A percentile compares a stretch with the other conserved stretches of the same genome.
These are phyloP conservation scores for Camelina hispida DNA, from an alignment of 345 rosid species.

Conservation along the genomic window DNA sequence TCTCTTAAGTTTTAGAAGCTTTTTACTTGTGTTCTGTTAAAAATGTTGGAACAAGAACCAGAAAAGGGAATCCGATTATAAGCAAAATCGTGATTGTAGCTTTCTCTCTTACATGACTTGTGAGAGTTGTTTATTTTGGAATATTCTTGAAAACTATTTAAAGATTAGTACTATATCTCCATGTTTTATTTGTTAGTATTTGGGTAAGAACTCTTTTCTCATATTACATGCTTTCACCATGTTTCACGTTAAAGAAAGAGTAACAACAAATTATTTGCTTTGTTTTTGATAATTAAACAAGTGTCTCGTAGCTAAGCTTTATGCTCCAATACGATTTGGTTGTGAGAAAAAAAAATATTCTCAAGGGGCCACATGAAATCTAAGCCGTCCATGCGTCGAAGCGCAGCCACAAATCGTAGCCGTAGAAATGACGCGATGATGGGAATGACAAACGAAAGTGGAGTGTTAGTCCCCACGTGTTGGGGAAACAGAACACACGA, in stretches of 20 bases:
- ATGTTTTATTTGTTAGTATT: background rate
- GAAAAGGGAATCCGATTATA: constrained; percentile 38
- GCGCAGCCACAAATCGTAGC: constrained; percentile 38
- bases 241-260: background rate
- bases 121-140: constrained; percentile 25
- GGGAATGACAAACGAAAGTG: constrained; percentile 36
- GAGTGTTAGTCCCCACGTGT: constrained; percentile 47
- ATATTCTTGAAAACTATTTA: constrained; percentile 14
- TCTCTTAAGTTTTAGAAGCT: constrained; percentile 1
- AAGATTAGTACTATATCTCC: constrained; percentile 1
- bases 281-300: background rate
- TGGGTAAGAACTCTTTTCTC: background rate
- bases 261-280: too few relatives aligned
- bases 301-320: background rate
- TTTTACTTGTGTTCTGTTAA: constrained; percentile 28
- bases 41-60: constrained; percentile 34
- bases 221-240: background rate
- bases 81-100: constrained; percentile 42
- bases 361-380: constrained; percentile 26
- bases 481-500: constrained; percentile 41
- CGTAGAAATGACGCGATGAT: constrained; percentile 44
- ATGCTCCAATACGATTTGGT: background rate
- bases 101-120: constrained; percentile 9
- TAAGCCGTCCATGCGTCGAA: constrained; percentile 37
- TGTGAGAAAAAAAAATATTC: constrained; percentile 19